Evolutionary conservation across 495 filamentous ascomycete genomes (phyloP), one percentile per base, ranked within the genome.

Genomic region (Neurospora sp.): DNA sequence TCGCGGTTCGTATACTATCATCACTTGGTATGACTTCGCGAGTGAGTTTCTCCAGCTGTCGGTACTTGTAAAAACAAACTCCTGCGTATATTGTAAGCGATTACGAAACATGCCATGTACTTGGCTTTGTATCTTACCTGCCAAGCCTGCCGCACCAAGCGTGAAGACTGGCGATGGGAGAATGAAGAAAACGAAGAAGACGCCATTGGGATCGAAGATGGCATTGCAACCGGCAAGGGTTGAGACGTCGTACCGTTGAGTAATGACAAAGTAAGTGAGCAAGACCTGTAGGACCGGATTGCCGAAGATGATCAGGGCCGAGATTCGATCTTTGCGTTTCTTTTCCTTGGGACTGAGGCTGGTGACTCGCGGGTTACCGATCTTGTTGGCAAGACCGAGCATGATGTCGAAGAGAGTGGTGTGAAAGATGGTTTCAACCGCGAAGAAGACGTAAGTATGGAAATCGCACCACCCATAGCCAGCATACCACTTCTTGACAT

Each of bases 381-480:
- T 90, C 77, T 96, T 91, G 77, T 93, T 78, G 42, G 93, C 91
- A 11, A 99, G 86, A 62, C 87, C 87, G n/a, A 90, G 88, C 80
- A 96, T 91, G 75, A 97, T 91, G 86, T 85, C 76, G 88, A 83
- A 76, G n/a, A 93, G 85, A 20, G 89, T 84, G 35, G 87, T 91
- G n/a, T 92, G 85, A 72, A 87, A 88, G 60, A 86, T 81, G 7
- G 88, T 90, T 70, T 91, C 86, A 73, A 90, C 82, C 23, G 82
- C 78, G 42, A 72, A 83, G 69, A 71, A 72, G 44, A 94, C 70
- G 77, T 94, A 93, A 70, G 88, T 86, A 79, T 97, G 87, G 37
- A 98, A 79, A 81, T 99, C 96, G 78, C 96, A 99, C 74, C 94
- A 89, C 2, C 90, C 91, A 5, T 83, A 78, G 27, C 96, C 96